A percentile compares a stretch with the other conserved stretches of the same genome.
Evolutionary conservation across 164 flowering plant species (phyloP).

Genomic region (Umbilicus rupestris): DNA sequence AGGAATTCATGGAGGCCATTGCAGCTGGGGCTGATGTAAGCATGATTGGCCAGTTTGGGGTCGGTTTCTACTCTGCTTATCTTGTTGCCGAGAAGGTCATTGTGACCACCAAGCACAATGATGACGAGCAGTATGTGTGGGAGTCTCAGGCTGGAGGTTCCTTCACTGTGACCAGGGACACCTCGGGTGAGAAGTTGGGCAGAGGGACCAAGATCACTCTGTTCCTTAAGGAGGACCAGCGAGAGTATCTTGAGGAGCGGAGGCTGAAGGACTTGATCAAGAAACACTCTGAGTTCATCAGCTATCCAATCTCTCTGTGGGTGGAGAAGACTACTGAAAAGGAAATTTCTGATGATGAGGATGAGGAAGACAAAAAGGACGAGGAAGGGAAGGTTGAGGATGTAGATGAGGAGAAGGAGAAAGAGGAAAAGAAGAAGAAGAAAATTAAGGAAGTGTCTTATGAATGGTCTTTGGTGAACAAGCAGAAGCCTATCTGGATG

Average conservation of each 20-base stretch:
- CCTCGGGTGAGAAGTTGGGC: constrained; percentile 16
- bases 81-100: constrained; percentile 20
- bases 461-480: constrained; percentile 28
- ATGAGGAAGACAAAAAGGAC: constrained; percentile 20
- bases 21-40: constrained; percentile 33
- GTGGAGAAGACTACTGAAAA: constrained; percentile 32
- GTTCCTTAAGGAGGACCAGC: constrained; percentile 16
- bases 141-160: constrained; percentile 20
- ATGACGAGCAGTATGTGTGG: constrained; percentile 20
- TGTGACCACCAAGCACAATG: constrained; percentile 20
- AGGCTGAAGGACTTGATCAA: constrained; percentile 13
- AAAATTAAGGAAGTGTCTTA: constrained; percentile 29
- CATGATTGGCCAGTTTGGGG: constrained; percentile 30
- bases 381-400: constrained; percentile 17
- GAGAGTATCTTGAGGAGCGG: constrained; percentile 14
- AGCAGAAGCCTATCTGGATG: constrained; percentile 39
- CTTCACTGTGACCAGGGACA: constrained; percentile 15
- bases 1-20: constrained; percentile 30
- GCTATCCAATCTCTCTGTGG: constrained; percentile 32
- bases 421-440: constrained; percentile 20
- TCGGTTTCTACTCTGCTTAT: constrained; percentile 24
- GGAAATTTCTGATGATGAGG: constrained; percentile 22
- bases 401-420: constrained; percentile 21
- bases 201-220: constrained; percentile 18
- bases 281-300: constrained; percentile 18